Evolutionary conservation across 2,329 filamentous ascomycete species (phyloP).

Genomic region (Colletotrichum australisinense): DNA sequence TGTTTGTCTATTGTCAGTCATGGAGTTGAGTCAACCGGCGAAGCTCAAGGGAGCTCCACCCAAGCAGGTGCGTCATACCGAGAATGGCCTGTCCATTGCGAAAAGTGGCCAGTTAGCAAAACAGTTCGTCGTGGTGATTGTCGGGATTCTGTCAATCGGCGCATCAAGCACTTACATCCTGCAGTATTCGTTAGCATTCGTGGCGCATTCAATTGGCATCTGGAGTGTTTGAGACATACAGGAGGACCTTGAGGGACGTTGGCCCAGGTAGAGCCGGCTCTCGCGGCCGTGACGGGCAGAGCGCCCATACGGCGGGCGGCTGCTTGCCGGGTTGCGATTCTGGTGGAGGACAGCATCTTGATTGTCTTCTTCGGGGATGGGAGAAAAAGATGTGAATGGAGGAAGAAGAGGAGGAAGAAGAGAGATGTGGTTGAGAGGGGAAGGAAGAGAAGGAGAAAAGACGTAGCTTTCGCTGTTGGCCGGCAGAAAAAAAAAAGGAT

Average conservation of each 20-base stretch:
- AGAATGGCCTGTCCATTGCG: slow-evolving; percentile 74
- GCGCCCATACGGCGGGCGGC: slow-evolving; percentile 35
- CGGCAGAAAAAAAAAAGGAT: slow-evolving; percentile 6
- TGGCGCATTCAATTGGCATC: slow-evolving; percentile 43
- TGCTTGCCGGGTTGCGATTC: slow-evolving; percentile 37
- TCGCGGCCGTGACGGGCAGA: slow-evolving; percentile 32
- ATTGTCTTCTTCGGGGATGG: not conserved
- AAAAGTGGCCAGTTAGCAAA: slow-evolving; percentile 39
- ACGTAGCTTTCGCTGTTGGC: not conserved
- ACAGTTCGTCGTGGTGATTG: not conserved
- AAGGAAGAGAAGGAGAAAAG: slow-evolving; percentile 12
- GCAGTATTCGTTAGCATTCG: slow-evolving; percentile 41
- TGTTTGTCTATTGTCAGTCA: slow-evolving; percentile 46
- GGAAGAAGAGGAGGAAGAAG: not conserved
- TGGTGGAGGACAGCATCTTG: slow-evolving; percentile 36
- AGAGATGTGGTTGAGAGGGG: not conserved
- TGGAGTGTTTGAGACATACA: slow-evolving; percentile 65
- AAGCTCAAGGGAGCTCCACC: slow-evolving; percentile 20
- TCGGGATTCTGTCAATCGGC: not conserved
- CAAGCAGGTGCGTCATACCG: slow-evolving; percentile 61
- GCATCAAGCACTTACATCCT: slow-evolving; percentile 50
- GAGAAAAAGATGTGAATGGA: not conserved
- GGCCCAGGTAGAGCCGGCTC: slow-evolving; percentile 84
- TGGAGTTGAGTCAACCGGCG: slow-evolving; percentile 3
- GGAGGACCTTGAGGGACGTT: slow-evolving; percentile 94